A percentile compares a stretch with the other conserved stretches of the same genome.
Conservation (phyloP, 2,329 filamentous ascomycete species). For the Scytalidium lignicola region DNA sequence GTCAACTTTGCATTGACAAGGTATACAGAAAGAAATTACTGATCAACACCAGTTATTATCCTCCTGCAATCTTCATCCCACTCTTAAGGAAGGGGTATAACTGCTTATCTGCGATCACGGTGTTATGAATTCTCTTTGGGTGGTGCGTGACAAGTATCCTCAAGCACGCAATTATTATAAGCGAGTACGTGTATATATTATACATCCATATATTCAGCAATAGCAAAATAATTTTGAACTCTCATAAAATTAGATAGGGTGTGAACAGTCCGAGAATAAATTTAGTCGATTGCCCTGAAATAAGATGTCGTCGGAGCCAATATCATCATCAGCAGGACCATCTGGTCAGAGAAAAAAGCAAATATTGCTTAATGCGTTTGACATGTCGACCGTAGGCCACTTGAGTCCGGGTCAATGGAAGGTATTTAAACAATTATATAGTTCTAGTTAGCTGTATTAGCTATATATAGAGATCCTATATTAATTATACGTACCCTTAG, state of each 20-base stretch:
- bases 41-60: too few species aligned
- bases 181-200: not conserved
- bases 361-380: constrained; percentile 60
- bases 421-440: constrained; percentile 27
- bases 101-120: not conserved
- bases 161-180: constrained; percentile 14
- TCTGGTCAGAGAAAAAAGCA: constrained; percentile 37
- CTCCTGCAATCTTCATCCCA: not conserved
- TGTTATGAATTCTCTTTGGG: not conserved
- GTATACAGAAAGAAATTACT: too few species aligned
- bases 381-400: constrained; percentile 61
- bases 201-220: not conserved
- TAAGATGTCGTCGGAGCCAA: too few species aligned
- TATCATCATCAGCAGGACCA: too few species aligned
- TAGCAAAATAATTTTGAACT: not conserved
- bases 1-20: too few species aligned
- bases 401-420: constrained; percentile 65
- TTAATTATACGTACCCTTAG: constrained; percentile 26
- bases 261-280: too few species aligned
- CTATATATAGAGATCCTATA: too few species aligned
- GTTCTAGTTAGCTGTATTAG: too few species aligned
- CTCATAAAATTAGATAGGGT: not conserved
- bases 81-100: not conserved
- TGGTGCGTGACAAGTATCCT: constrained; percentile 8
- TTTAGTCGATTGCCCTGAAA: too few species aligned